Conservation (phyloP, 805 yeast genomes). For the Pichia manshurica region DNA sequence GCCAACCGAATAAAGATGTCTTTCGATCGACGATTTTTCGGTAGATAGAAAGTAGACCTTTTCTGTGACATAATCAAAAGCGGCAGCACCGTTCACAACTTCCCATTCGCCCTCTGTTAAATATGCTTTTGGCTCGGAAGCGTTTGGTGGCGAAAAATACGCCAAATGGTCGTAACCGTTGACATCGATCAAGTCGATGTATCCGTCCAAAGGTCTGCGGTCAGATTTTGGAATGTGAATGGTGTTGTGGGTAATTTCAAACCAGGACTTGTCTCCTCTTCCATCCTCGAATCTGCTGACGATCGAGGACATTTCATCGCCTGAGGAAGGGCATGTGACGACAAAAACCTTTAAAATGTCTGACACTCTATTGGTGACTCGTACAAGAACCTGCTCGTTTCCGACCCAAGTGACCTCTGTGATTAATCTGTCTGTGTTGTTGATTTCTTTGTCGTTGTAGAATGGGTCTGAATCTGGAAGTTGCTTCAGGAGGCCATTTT, state of each 20-base stretch:
- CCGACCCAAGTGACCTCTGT: slow-evolving; percentile 75
- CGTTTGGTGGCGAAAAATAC: slow-evolving; percentile 67
- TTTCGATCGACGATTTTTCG: slow-evolving; percentile 68
- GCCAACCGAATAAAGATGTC: slow-evolving; percentile 72
- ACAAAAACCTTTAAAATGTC: slow-evolving; percentile 55
- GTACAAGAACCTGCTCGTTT: slow-evolving; percentile 42
- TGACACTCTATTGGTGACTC: slow-evolving; percentile 60
- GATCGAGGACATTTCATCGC: slow-evolving; percentile 23
- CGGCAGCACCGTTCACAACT: slow-evolving; percentile 67
- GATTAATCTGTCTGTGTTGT: slow-evolving; percentile 43
- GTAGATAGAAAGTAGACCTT: slow-evolving; percentile 69
- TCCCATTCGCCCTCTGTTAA: slow-evolving; percentile 86
- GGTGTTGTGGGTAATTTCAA: slow-evolving; percentile 67
- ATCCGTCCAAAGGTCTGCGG: slow-evolving; percentile 54
- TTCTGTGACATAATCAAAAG: slow-evolving; percentile 48
- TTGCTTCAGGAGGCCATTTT: slow-evolving; percentile 18
- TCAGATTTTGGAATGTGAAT: slow-evolving; percentile 49
- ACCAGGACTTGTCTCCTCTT: slow-evolving; percentile 56
- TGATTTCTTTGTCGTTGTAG: slow-evolving; percentile 36
- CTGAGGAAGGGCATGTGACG: slow-evolving; percentile 38
- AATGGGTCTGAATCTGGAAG: slow-evolving; percentile 32
- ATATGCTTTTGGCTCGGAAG: slow-evolving; percentile 42
- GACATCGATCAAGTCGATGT: slow-evolving; percentile 69
- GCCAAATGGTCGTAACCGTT: slow-evolving; percentile 72
- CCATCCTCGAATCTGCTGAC: slow-evolving; percentile 45